Base-by-base conservation (phyloP, 768 basidiomycete genomes). In the Podaxis mareebaensis region DNA sequence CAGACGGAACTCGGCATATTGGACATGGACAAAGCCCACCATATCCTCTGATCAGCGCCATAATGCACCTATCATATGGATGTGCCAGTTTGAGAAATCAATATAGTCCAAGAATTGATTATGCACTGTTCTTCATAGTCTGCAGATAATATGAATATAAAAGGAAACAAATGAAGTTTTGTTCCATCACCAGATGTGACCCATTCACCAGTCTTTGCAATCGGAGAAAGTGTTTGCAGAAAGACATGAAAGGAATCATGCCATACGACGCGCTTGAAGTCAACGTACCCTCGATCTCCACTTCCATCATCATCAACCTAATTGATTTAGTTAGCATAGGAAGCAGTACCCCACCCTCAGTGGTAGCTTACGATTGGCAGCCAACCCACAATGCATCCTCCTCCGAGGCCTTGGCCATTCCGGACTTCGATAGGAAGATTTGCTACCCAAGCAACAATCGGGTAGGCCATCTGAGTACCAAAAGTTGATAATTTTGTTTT, bases 101-200 rank as follows among this genome's bases (percentile, higher is more conserved):
- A 40, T 40, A 40, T 40, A 11, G 15, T 40, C 39, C 28, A 28
- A 6, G 28, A 28, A 40, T 11, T 40, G 39, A 26, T 36, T 44
- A 56, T 77, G 26, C 72, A 83, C 81, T 78, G 76, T 71, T 84
- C 80, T 63, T 83, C 75, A 58, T 79, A 83, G 58, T 83, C 79
- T 4, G 75, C 73, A 6, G 74, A 77, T 1, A 80, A 65, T 3
- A 81, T 78, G 0, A 79, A 36, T 20, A 83, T 68, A 6, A 76
- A 28, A 1, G 78, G 79, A 33, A 72, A 82, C 0, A 83, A 46
- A 12, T 44, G 65, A 0, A 69, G 72, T 2, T 26, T 2, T 12
- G 76, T 64, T 3, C 67, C 66, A 65, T 69, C 68, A 2, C 58
- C 66, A 39, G 68, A 69, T 22, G 54, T 40, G 12, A 60, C 33